phyloP scores from a whole-genome alignment of 2,329 filamentous ascomycete species.

The Sporothrix sp. region DNA sequence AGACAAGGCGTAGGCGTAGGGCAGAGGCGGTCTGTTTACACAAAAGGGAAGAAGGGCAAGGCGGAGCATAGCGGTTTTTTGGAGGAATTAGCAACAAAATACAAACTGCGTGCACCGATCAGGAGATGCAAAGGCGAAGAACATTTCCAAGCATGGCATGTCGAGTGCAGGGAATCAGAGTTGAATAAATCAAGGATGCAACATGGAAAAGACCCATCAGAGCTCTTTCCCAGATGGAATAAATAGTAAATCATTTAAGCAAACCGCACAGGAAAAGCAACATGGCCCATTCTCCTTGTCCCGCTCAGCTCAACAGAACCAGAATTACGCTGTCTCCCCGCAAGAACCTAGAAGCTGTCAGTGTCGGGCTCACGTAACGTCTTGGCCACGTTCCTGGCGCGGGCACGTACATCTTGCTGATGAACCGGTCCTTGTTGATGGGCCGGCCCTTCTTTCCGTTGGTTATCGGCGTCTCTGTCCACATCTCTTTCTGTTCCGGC shows the following conservation, averaged over 20 bases:
- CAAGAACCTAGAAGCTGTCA: constrained; percentile 54
- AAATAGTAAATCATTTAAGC: not conserved
- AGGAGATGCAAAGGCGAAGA: too few species aligned
- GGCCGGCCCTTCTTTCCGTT: constrained; percentile 80
- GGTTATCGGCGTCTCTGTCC: constrained; percentile 86
- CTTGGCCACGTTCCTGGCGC: too few species aligned
- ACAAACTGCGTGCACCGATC: not conserved
- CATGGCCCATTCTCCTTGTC: not conserved
- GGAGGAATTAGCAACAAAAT: not conserved
- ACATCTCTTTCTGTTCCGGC: constrained; percentile 71
- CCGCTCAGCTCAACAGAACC: constrained; percentile 61
- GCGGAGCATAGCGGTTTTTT: not conserved
- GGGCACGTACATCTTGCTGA: constrained; percentile 81
- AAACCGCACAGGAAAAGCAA: not conserved
- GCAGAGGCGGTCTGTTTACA: too few species aligned
- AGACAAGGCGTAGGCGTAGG: not conserved
- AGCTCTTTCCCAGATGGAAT: not conserved
- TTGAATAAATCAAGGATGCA: too few species aligned
- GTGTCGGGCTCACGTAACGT: too few species aligned
- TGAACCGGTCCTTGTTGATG: constrained; percentile 96
- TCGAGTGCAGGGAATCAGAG: too few species aligned
- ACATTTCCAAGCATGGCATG: too few species aligned
- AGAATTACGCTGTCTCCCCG: constrained; percentile 82
- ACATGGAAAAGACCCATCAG: not conserved
- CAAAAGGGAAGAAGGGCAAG: not conserved